phyloP scores from a whole-genome alignment of 768 basidiomycete genomes.

The Psilocybe cyanescens region DNA sequence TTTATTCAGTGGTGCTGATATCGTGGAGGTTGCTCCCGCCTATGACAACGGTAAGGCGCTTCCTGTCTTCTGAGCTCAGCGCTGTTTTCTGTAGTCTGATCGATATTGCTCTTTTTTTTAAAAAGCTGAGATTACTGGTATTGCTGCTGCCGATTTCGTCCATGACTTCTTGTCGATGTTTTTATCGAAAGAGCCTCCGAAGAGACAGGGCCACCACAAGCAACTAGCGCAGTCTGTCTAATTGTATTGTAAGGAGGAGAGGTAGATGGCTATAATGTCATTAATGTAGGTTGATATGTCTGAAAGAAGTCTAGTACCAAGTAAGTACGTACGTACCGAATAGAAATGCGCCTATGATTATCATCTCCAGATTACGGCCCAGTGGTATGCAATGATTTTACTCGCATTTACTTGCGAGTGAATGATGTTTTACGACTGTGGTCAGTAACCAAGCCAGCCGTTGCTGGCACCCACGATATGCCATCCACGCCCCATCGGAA shows the following conservation, averaged over 20 bases:
- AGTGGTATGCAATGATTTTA: too few species aligned
- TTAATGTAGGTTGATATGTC: too few species aligned
- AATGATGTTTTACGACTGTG: not conserved
- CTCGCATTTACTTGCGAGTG: not conserved
- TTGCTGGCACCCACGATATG: not conserved
- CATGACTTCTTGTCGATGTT: constrained; percentile 72
- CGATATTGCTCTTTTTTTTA: constrained; percentile 3
- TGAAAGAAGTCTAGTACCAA: too few species aligned
- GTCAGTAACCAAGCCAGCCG: not conserved
- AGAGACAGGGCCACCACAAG: constrained; percentile 19
- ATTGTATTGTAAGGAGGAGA: not conserved
- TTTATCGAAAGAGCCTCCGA: constrained; percentile 42
- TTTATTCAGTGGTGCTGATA: constrained; percentile 60
- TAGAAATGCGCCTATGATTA: not conserved
- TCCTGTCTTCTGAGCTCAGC: not conserved
- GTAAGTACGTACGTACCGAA: not conserved
- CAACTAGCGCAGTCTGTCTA: not conserved
- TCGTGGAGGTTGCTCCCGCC: constrained; percentile 76
- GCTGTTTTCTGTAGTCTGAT: not conserved
- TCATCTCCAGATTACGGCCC: too few species aligned
- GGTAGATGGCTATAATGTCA: not conserved
- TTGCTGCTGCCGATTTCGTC: constrained; percentile 70
- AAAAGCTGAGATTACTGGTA: constrained; percentile 67
- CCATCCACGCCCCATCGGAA: not conserved
- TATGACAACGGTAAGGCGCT: constrained; percentile 63